A percentile compares a stretch with the other conserved stretches of the same genome.
Conservation (phyloP, 345 rosid genomes). For the Linum usitatissimum region DNA sequence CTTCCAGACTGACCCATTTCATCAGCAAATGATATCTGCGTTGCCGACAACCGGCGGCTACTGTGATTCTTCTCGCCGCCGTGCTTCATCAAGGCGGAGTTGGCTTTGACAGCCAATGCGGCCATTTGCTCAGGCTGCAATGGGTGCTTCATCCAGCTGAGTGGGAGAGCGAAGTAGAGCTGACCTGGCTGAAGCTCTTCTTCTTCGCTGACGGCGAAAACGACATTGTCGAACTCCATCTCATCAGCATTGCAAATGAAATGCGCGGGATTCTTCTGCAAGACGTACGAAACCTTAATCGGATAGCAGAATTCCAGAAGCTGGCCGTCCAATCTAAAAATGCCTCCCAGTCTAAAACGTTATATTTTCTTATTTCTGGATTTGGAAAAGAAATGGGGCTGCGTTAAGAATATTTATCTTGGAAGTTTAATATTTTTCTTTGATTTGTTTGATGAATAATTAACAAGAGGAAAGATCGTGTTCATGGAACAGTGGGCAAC, state of each 20-base stretch:
- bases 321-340: slow-evolving; percentile 43
- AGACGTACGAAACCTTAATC: slow-evolving; percentile 58
- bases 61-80: not conserved
- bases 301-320: slow-evolving; percentile 70
- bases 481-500: too few species aligned
- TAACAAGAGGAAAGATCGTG: too few species aligned
- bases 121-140: slow-evolving; percentile 87
- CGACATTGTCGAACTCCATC: slow-evolving; percentile 80
- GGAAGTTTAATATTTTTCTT: too few species aligned
- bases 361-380: too few species aligned
- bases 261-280: slow-evolving; percentile 38
- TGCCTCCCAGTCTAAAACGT: too few species aligned
- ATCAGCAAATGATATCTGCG: too few species aligned
- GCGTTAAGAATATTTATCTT: too few species aligned
- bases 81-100: slow-evolving; percentile 62
- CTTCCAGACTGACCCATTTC: too few species aligned
- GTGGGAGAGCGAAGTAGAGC: slow-evolving; percentile 73
- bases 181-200: slow-evolving; percentile 82
- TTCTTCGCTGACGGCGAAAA: slow-evolving; percentile 46
- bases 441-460: too few species aligned
- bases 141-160: slow-evolving; percentile 47
- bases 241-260: slow-evolving; percentile 94
- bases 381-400: too few species aligned
- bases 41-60: too few species aligned
- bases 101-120: slow-evolving; percentile 94